Evolutionary conservation across 306 rosid species (phyloP).

Genomic region (Cicer yamashitae): DNA sequence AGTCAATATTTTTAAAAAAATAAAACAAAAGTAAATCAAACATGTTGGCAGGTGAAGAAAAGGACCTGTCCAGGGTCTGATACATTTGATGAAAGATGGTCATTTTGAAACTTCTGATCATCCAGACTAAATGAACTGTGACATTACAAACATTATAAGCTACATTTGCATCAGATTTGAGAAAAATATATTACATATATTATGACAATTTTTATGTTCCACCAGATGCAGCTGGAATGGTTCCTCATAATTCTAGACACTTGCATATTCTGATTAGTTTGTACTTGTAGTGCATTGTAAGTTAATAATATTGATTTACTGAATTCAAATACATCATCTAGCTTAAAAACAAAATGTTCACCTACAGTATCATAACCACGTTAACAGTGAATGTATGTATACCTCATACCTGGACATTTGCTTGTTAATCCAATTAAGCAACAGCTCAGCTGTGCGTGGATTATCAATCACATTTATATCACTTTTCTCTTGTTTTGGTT

Average conservation of each 20-base stretch:
- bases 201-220: conserved; percentile 30
- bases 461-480: conserved; percentile 66
- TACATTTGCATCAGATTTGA: conserved; percentile 28
- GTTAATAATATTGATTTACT: conserved; percentile 19
- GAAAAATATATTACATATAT: conserved; percentile 19
- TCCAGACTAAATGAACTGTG: conserved; percentile 82
- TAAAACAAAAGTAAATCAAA: conserved; percentile 38
- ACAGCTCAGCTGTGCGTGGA: conserved; percentile 76
- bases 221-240: conserved; percentile 13
- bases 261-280: conserved; percentile 28
- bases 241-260: conserved; percentile 26
- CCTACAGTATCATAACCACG: conserved; percentile 19
- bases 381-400: conserved; percentile 39
- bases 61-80: conserved; percentile 89
- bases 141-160: conserved; percentile 36
- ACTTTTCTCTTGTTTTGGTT: conserved; percentile 73
- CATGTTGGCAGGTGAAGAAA: conserved; percentile 35
- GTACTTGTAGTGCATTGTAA: conserved; percentile 1
- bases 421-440: conserved; percentile 91
- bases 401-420: conserved; percentile 79
- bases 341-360: conserved; percentile 34
- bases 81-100: conserved; percentile 71
- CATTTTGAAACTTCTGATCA: conserved; percentile 91
- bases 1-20: conserved; percentile 46
- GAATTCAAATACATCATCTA: conserved; percentile 27